A percentile compares a stretch with the other conserved stretches of the same genome.
Conservation (phyloP, 768 basidiomycete genomes). For the Termitomyces sp. region DNA sequence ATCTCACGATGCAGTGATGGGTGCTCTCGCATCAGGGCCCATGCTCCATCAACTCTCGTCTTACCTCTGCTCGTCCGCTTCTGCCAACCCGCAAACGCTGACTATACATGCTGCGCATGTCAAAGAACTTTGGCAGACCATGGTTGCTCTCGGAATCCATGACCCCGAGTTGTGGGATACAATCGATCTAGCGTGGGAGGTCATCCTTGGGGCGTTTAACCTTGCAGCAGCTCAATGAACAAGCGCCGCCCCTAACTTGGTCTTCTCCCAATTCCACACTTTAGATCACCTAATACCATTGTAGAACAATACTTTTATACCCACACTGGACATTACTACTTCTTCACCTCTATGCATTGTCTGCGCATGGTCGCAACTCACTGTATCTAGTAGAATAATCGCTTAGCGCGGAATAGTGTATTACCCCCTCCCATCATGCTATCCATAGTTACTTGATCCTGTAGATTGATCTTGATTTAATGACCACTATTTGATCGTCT, state of each 20-base stretch:
- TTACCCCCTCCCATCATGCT: conserved; percentile 2
- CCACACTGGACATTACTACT: not conserved
- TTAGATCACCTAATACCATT: not conserved
- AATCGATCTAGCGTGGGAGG: conserved; percentile 76
- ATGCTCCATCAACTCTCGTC: conserved; percentile 50
- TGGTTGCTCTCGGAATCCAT: conserved; percentile 65
- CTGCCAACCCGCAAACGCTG: conserved; percentile 35
- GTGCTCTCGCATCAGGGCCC: conserved; percentile 39
- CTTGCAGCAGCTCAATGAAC: conserved; percentile 33
- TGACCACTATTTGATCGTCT: too few relatives aligned
- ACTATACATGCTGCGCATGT: conserved; percentile 60
- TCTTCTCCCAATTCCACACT: not conserved
- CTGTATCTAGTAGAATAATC: conserved; percentile 14
- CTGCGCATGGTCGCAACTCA: conserved; percentile 8
- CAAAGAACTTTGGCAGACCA: conserved; percentile 78
- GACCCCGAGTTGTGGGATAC: conserved; percentile 74
- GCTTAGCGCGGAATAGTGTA: conserved; percentile 6
- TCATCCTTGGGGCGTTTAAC: conserved; percentile 54
- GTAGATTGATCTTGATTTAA: not conserved
- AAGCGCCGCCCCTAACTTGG: not conserved
- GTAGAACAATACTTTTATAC: not conserved
- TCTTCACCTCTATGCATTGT: not conserved
- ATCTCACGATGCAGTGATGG: conserved; percentile 37
- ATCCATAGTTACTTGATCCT: not conserved
- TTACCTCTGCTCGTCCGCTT: conserved; percentile 43